phyloP scores from a whole-genome alignment of 306 rosid species.

The Betula pendula region DNA sequence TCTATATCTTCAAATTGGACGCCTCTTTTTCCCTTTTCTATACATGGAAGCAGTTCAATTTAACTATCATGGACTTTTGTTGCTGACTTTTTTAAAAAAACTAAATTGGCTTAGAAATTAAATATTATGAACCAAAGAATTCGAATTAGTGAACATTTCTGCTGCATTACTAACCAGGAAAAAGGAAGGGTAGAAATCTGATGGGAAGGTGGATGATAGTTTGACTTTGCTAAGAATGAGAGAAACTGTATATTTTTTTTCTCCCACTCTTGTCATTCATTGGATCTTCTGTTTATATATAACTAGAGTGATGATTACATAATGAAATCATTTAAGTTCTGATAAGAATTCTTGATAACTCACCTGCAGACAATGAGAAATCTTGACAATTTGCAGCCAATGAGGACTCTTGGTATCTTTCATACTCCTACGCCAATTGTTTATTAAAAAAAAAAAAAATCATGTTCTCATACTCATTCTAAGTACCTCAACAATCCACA shows the following conservation, averaged over 20 bases:
- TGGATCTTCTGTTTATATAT: background rate
- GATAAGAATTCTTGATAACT: background rate
- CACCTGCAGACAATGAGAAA: background rate
- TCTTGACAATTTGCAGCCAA: background rate
- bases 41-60: background rate
- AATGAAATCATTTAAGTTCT: background rate
- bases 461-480: too few species aligned
- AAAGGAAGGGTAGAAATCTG: background rate
- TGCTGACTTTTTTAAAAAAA: background rate
- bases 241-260: background rate
- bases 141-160: too few species aligned
- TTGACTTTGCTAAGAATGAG: slow-evolving; percentile 2
- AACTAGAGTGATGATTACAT: background rate
- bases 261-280: background rate
- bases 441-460: too few species aligned
- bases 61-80: background rate
- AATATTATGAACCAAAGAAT: background rate
- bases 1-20: background rate
- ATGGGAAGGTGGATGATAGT: background rate
- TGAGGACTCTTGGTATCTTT: too few species aligned
- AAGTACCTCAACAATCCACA: too few species aligned
- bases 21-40: background rate
- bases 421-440: too few species aligned
- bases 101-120: background rate
- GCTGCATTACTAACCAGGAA: background rate